Base-by-base conservation (phyloP, 441 rosid genomes). In the Mallotus repandus region DNA sequence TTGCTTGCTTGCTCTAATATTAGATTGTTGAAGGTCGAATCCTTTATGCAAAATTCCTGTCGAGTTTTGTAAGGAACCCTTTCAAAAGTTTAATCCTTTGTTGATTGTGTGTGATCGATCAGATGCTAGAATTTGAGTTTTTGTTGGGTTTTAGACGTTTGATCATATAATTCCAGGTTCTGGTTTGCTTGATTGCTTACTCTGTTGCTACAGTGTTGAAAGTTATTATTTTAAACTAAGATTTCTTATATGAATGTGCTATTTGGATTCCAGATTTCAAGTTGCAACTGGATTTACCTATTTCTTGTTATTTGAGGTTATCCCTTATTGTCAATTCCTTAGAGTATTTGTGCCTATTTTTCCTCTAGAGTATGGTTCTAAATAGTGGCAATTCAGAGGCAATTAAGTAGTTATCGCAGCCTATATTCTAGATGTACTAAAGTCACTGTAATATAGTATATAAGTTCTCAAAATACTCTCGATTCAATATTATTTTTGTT, bases 1-100 rank as follows among this genome's bases (percentile, higher is more conserved):
- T 75, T 63, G 53, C 43, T 38, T 38, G 35, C 32, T 54, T 65
- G 49, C 59, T 62, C 54, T 43, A 48, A 53, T 74, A 4, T 60
- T 71, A 43, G 68, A 63, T 68, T 38, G 43, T 38, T 71, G 61
- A 55, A 75, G 59, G 16, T 14, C 46, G 29, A 52, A 46, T 62
- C 46, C 61, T 16, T 16, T 21, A 6, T 74, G 29, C n/a, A 22
- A 48, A 58, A 49, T 21, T 38, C 32, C 38, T 19, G 45, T 54
- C 12, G 16, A 22, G 45, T 59, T 58, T 21, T 6, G 7, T 38
- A 38, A 38, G 5, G 41, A 16, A 10, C 16, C 14, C 14, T 15
- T 53, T 16, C 7, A 5, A 53, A 53, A 53, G 35, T 4, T 61
- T 50, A 6, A 57, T 19, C 54, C 32, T n/a, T 72, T 14, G 45